Evolutionary conservation across 495 filamentous ascomycete genomes (phyloP), one percentile per base, ranked within the genome.

Genomic region (Aspergillus cavernicola): DNA sequence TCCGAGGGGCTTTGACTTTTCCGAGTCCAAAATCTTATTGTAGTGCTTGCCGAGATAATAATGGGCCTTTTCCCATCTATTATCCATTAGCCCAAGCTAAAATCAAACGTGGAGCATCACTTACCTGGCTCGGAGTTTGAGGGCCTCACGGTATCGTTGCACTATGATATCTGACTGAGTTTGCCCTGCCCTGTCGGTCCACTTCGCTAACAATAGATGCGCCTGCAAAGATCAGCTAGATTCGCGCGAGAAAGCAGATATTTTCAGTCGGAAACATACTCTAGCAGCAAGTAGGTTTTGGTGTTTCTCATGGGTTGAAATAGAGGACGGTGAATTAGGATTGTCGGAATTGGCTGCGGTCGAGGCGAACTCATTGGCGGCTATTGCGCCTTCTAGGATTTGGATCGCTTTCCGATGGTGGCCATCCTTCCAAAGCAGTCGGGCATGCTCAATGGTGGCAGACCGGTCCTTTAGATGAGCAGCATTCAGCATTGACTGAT

Each of bases 11-110:
- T 96, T 81, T 8, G 77, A 75, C 64, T 88, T 92, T 63, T 97
- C 90, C 0, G 88, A 87, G 59, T 97, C 92, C 16, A 96, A 76
- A 13, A 97, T 80, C 64, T 97, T 99, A 65, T 96, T 95, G 76
- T 97, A 99, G 68, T 97, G 89, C 51, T 92, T 92, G 11, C 93
- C 93, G 15, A 99, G 79, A 68, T 97, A 95, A 67, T 97, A 97
- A 66, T 96, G 89, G 0, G 88, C 92, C 70, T 96, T 96, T 60
- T 99, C 95, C 91, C 92, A 99, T 55, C 82, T 85, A 39, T 12
- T 28, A 42, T 7, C 19, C 9, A 26, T 53, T 46, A 66, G 60
- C 53, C 51, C 56, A 51, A 15, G 11, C 4, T 0, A 10, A 13
- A 42, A 0, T 35, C 37, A 9, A 12, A n/a, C 26, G 10, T 24